A percentile compares a stretch with the other conserved stretches of the same genome.
Conservation (phyloP, 306 rosid genomes). For the Coriaria nepalensis region DNA sequence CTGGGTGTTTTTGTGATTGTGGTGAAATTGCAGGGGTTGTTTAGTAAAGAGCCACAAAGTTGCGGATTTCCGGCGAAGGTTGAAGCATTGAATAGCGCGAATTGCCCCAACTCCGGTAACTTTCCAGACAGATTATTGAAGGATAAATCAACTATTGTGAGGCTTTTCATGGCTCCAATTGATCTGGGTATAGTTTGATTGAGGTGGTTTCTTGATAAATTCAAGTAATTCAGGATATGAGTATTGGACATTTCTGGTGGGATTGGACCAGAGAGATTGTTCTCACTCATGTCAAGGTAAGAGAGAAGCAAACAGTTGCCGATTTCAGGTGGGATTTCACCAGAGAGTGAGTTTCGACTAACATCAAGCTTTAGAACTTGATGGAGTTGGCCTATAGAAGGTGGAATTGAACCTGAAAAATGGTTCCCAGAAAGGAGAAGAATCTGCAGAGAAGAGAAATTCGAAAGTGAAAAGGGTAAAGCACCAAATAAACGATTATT, state of each 20-base stretch:
- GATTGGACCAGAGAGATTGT: conserved; percentile 63
- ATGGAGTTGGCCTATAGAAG: conserved; percentile 44
- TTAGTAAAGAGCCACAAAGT: conserved; percentile 53
- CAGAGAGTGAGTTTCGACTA: conserved; percentile 66
- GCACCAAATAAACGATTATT: conserved; percentile 61
- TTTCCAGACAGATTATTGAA: conserved; percentile 68
- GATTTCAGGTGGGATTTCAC: conserved; percentile 48
- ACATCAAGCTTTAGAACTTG: conserved; percentile 52
- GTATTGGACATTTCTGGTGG: conserved; percentile 56
- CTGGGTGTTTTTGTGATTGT: conserved; percentile 1
- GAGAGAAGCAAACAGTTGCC: conserved; percentile 44
- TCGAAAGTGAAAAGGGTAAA: conserved; percentile 52
- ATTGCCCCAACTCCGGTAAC: conserved; percentile 61
- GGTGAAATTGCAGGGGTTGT: conserved; percentile 37
- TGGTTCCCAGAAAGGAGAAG: conserved; percentile 51
- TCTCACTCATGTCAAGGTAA: conserved; percentile 77
- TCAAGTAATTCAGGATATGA: conserved; percentile 66
- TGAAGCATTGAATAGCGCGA: conserved; percentile 48
- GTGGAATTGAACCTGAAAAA: conserved; percentile 58
- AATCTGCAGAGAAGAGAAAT: conserved; percentile 53
- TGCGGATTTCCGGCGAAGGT: conserved; percentile 58
- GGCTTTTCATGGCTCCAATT: conserved; percentile 55
- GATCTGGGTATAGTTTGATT: conserved; percentile 56
- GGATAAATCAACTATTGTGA: conserved; percentile 78
- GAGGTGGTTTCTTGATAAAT: conserved; percentile 71